Evolutionary conservation across 805 yeast genomes (phyloP).

Genomic region (Sugiyamaella valdiviana): DNA sequence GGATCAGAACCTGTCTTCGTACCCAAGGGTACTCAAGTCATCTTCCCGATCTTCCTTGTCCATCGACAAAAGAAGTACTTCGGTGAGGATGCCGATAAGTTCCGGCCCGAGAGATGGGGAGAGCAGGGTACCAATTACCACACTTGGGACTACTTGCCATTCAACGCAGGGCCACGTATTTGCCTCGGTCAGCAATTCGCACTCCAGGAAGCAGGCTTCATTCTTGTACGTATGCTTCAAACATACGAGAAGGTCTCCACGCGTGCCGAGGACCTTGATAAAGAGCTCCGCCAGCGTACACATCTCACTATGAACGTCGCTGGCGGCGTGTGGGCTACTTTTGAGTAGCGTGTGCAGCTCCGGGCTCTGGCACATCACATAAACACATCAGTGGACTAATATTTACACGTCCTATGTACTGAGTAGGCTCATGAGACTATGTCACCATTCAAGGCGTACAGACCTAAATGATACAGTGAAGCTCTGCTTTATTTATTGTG

Average conservation of each 20-base stretch:
- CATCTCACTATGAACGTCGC: background rate
- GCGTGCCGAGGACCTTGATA: slow-evolving; percentile 1
- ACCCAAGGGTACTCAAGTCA: slow-evolving; percentile 40
- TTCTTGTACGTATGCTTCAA: slow-evolving; percentile 36
- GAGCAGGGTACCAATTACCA: slow-evolving; percentile 25
- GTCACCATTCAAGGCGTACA: too few species aligned
- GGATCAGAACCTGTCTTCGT: slow-evolving; percentile 36
- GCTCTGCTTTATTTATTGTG: too few species aligned
- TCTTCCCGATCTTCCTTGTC: slow-evolving; percentile 38
- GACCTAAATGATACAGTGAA: too few species aligned
- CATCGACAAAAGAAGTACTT: slow-evolving; percentile 38
- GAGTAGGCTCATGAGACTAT: too few species aligned
- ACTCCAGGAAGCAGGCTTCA: slow-evolving; percentile 46
- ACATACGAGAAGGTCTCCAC: slow-evolving; percentile 13
- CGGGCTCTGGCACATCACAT: too few species aligned
- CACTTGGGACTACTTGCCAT: slow-evolving; percentile 47
- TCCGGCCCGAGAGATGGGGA: slow-evolving; percentile 46
- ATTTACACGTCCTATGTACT: too few species aligned
- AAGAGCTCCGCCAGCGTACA: background rate
- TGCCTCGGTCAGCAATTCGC: slow-evolving; percentile 55
- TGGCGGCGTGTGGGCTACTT: slow-evolving; percentile 9
- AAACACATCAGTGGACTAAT: too few species aligned
- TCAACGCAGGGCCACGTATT: slow-evolving; percentile 52
- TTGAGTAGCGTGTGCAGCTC: too few species aligned
- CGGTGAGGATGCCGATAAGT: slow-evolving; percentile 42